Percentiles rank a stretch among this genome's conserved stretches.
These are phyloP conservation scores for Aspergillus leporis DNA, from an alignment of 495 filamentous ascomycete species.

Conservation along the genomic window DNA sequence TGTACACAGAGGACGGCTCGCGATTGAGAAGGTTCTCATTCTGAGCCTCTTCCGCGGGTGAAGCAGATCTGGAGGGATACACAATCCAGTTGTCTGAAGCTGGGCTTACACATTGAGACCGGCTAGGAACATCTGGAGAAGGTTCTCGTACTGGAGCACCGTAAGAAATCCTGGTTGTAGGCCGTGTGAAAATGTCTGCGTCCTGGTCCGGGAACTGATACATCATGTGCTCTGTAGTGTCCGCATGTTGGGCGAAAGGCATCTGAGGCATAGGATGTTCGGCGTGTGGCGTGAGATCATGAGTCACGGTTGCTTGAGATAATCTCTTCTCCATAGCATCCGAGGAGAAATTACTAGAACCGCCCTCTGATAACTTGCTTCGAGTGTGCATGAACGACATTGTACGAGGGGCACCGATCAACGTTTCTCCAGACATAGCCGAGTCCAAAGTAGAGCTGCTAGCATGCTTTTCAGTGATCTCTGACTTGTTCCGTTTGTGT, in stretches of 20 bases:
- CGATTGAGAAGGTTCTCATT: slow-evolving; percentile 39
- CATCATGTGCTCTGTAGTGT: slow-evolving; percentile 29
- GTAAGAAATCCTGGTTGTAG: slow-evolving; percentile 24
- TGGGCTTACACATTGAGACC: slow-evolving; percentile 39
- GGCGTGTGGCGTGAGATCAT: slow-evolving; percentile 27
- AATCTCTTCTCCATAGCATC: slow-evolving; percentile 10
- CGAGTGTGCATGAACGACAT: slow-evolving; percentile 79
- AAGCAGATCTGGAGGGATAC: slow-evolving; percentile 56
- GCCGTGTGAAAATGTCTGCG: slow-evolving; percentile 22
- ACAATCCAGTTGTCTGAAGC: slow-evolving; percentile 61
- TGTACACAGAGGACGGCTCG: slow-evolving; percentile 48
- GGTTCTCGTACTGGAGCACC: slow-evolving; percentile 36
- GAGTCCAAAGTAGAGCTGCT: slow-evolving; percentile 56
- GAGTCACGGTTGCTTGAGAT: slow-evolving; percentile 4
- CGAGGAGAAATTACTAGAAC: slow-evolving; percentile 5
- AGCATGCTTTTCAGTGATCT: slow-evolving; percentile 57
- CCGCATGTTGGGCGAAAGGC: slow-evolving; percentile 28
- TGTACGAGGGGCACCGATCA: slow-evolving; percentile 57
- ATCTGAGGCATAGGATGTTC: slow-evolving; percentile 42
- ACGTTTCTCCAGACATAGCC: slow-evolving; percentile 56
- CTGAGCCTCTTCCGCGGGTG: slow-evolving; percentile 32
- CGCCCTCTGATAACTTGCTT: slow-evolving; percentile 53
- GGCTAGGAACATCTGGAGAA: slow-evolving; percentile 24
- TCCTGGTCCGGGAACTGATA: slow-evolving; percentile 28
- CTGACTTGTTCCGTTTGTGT: slow-evolving; percentile 75